Evolutionary conservation across 2,329 filamentous ascomycete genomes (phyloP).

Genomic region (Talaromyces sp.): DNA sequence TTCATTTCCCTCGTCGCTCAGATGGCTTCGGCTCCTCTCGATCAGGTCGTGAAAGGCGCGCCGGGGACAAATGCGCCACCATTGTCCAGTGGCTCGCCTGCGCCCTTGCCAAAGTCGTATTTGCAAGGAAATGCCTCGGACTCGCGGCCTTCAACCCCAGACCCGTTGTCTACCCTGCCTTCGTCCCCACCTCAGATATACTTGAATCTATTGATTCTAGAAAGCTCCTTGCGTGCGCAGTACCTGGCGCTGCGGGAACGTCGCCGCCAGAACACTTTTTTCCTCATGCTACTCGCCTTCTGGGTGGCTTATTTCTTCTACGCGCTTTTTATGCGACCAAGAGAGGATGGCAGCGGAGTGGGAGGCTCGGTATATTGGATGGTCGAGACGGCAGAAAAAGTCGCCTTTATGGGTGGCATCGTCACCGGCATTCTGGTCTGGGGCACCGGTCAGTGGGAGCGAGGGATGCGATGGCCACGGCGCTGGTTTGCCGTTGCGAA

Average conservation of each 20-base stretch:
- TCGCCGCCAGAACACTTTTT: conserved; percentile 87
- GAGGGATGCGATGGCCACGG: conserved; percentile 88
- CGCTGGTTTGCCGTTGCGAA: conserved; percentile 89
- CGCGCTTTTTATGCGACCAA: conserved; percentile 87
- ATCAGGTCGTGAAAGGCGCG: conserved; percentile 89
- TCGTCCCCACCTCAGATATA: conserved; percentile 95
- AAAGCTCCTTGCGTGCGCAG: conserved; percentile 86
- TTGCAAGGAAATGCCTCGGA: conserved; percentile 33
- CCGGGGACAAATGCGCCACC: conserved; percentile 58
- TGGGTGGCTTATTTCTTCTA: conserved; percentile 88
- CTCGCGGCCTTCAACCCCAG: conserved; percentile 47
- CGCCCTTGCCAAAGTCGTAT: conserved; percentile 27
- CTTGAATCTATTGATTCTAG: conserved; percentile 93
- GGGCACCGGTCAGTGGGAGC: conserved; percentile 94
- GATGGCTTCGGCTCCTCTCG: conserved; percentile 64
- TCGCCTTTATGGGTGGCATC: conserved; percentile 85
- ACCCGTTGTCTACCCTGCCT: conserved; percentile 77
- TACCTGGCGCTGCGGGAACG: conserved; percentile 87
- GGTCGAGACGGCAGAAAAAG: conserved; percentile 81
- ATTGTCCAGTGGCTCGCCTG: conserved; percentile 40
- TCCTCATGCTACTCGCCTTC: conserved; percentile 69
- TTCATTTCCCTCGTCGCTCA: not conserved
- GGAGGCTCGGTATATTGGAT: conserved; percentile 97
- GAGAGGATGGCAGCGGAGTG: conserved; percentile 85
- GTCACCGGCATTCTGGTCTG: conserved; percentile 84